Evolutionary conservation across 306 rosid genomes (phyloP), one percentile per base, ranked within the genome.

Genomic region (Vigna trinervia): DNA sequence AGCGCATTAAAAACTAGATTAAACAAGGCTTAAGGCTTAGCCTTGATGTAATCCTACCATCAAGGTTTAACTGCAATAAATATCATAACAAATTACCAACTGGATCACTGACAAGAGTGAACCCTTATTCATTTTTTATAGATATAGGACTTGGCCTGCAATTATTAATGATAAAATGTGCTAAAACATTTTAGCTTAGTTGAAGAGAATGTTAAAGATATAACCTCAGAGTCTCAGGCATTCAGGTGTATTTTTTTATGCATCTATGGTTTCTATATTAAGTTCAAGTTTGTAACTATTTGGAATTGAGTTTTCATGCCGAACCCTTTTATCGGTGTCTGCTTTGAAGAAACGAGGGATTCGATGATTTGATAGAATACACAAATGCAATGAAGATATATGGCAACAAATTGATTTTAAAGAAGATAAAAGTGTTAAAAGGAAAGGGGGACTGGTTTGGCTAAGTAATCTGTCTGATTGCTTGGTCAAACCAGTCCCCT

Each of bases 151-250:
- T 7, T 52, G 26, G 23, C 58, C 12, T 43, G 13, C 13, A 10
- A 43, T 19, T 53, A 19, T 11, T 53, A 1, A 17, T 53, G 59
- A 19, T 19, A 7, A 53, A 53, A 53, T 17, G 12, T 17, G 12
- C 59, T 19, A 2, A 53, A 53, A 53, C 59, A 6, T 2, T 17
- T 19, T 53, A 53, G 59, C 28, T 53, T 53, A 53, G 59, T 23
- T 53, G 59, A 53, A 53, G 59, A 52, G 58, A 52, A 52, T n/a
- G 23, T 52, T 10, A 52, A 52, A 17, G 58, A 52, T 52, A 52
- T 52, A 17, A 52, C 23, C 2, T 52, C 58, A 52, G 58, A 52
- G 58, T 6, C 58, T 52, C 17, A 8, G 26, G 11, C 58, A 52
- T 52, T 17, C 23, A 7, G 6, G 58, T 52, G 11, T 15, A 6